Conservation (phyloP, 129 eudicot species). For the Deinandra increscens region DNA sequence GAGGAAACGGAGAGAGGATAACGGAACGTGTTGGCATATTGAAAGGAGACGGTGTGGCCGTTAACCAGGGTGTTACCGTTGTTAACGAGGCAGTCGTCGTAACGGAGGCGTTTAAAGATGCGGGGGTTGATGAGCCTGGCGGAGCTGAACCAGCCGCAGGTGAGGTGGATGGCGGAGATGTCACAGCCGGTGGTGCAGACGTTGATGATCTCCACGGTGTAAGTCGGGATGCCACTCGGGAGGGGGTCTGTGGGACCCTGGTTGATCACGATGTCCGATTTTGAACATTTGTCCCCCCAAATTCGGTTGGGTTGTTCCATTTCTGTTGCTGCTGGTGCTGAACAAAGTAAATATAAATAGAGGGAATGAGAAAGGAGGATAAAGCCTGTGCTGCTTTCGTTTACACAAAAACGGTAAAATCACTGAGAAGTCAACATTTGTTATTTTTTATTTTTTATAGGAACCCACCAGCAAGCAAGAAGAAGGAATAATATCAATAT, state of each 20-base stretch:
- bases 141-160: constrained; percentile 44
- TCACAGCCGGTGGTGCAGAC: constrained; percentile 41
- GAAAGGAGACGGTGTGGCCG: constrained; percentile 66
- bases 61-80: constrained; percentile 59
- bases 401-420: constrained; percentile 23
- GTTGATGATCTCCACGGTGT: constrained; percentile 80
- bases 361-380: no score
- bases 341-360: constrained; percentile 7
- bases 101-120: constrained; percentile 35
- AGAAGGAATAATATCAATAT: no score
- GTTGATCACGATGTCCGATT: constrained; percentile 64
- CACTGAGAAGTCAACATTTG: constrained; percentile 31
- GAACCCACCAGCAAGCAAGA: no score
- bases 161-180: constrained; percentile 38
- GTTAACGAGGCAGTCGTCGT: constrained; percentile 79
- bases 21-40: constrained; percentile 77
- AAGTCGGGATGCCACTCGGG: constrained; percentile 80
- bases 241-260: constrained; percentile 76
- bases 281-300: constrained; percentile 77
- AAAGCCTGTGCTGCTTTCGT: neutral
- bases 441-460: no score
- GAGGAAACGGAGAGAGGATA: constrained; percentile 75
- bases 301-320: constrained; percentile 58
- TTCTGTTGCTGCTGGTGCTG: constrained; percentile 22
- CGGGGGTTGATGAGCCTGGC: constrained; percentile 35